Percentiles rank a stretch among this genome's conserved stretches.
phyloP scores from a whole-genome alignment of 495 filamentous ascomycete species.

The Amphirosellinia nigrospora region DNA sequence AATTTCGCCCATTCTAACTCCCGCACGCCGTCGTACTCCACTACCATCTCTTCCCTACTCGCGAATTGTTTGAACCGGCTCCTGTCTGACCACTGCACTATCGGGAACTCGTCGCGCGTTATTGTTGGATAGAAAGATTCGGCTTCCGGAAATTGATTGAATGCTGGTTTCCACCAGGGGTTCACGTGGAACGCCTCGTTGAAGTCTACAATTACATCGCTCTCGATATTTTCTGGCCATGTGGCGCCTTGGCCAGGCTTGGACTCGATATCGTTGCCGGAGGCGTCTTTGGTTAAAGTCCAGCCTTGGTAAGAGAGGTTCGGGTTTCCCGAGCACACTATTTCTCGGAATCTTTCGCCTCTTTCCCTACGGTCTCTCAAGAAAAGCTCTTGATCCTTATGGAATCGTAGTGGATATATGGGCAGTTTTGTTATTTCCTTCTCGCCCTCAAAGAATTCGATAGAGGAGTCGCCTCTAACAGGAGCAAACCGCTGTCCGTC shows the following conservation, averaged over 20 bases:
- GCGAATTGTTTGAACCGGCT: slow-evolving; percentile 34
- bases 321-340: slow-evolving; percentile 51
- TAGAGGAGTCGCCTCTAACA: slow-evolving; percentile 51
- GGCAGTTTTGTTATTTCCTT: slow-evolving; percentile 25
- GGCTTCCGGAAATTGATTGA: slow-evolving; percentile 31
- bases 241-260: slow-evolving; percentile 33
- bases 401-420: slow-evolving; percentile 63
- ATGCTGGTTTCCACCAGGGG: slow-evolving; percentile 40
- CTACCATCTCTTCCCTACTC: slow-evolving; percentile 35
- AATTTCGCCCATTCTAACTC: slow-evolving; percentile 26
- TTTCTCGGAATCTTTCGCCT: slow-evolving; percentile 53
- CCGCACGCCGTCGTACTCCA: slow-evolving; percentile 32
- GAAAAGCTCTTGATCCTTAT: slow-evolving; percentile 50
- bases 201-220: slow-evolving; percentile 59
- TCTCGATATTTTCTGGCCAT: slow-evolving; percentile 49
- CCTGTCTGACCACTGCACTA: slow-evolving; percentile 38
- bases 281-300: slow-evolving; percentile 42
- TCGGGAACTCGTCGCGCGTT: slow-evolving; percentile 36
- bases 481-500: slow-evolving; percentile 21
- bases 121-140: slow-evolving; percentile 34
- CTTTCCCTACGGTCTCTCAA: slow-evolving; percentile 47
- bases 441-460: slow-evolving; percentile 55
- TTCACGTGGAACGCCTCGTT: slow-evolving; percentile 49
- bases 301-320: slow-evolving; percentile 52
- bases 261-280: slow-evolving; percentile 29